Conservation (phyloP, 352 stramenopile species). For the Phytopythium litorale region DNA sequence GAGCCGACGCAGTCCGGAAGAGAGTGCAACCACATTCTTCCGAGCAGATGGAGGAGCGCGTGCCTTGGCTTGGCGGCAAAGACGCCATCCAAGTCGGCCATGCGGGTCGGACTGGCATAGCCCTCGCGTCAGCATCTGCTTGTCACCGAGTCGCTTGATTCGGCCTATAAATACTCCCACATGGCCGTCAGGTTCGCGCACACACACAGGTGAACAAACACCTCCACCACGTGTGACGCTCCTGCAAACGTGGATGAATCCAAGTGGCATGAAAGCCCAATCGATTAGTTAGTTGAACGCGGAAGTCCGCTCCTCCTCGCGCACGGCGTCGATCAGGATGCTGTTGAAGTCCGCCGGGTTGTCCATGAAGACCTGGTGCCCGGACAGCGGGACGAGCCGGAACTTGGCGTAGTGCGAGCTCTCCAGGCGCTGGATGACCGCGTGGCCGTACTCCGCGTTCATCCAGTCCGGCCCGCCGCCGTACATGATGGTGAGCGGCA, state of each 20-base stretch:
- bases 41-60: background rate
- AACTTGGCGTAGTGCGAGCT: conserved; percentile 65
- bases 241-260: background rate
- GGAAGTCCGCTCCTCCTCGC: conserved; percentile 48
- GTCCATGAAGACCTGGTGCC: conserved; percentile 87
- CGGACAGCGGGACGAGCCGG: conserved; percentile 55
- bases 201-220: background rate
- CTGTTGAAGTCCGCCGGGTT: conserved; percentile 75
- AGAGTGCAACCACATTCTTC: background rate
- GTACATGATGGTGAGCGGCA: conserved; percentile 82
- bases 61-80: background rate
- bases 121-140: background rate
- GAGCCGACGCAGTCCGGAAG: background rate
- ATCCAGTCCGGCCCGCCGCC: conserved; percentile 79
- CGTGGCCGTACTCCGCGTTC: conserved; percentile 56
- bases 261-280: background rate
- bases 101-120: background rate
- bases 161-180: background rate
- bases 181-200: background rate
- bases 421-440: conserved; percentile 53
- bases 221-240: background rate
- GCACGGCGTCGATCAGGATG: conserved; percentile 63
- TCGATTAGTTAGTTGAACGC: conserved; percentile 12
- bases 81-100: background rate
- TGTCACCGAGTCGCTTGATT: background rate